A percentile compares a stretch with the other conserved stretches of the same genome.
Conservation (phyloP, 2,329 filamentous ascomycete species). For the Penicillium palitans region DNA sequence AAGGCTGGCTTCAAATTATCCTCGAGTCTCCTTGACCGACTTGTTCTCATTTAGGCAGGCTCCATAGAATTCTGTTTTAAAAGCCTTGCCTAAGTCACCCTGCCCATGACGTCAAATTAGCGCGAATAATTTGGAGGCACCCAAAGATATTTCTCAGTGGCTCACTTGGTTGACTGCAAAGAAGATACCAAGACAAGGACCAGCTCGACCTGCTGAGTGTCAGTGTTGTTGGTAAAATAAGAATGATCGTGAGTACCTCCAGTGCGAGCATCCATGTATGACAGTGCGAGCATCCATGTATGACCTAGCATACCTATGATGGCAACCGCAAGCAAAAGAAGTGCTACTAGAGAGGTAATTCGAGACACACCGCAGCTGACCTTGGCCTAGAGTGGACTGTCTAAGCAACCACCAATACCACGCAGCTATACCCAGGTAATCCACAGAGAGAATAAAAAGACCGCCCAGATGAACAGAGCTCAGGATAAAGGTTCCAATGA, state of each 20-base stretch:
- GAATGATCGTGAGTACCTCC: background rate
- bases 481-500: background rate
- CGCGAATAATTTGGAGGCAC: background rate
- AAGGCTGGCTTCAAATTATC: too few relatives aligned
- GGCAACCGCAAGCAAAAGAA: background rate
- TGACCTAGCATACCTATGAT: background rate
- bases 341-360: background rate
- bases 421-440: background rate
- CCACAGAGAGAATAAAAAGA: background rate
- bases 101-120: background rate
- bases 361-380: background rate
- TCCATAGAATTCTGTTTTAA: background rate
- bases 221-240: background rate
- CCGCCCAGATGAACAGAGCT: background rate
- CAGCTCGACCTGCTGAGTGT: background rate
- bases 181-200: background rate
- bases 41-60: too few relatives aligned
- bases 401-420: slow-evolving; percentile 1
- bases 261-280: background rate
- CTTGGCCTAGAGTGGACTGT: background rate
- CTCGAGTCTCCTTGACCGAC: too few relatives aligned
- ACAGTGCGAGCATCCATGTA: background rate
- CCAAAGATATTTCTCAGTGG: background rate
- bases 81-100: background rate
- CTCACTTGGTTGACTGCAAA: background rate